A percentile compares a stretch with the other conserved stretches of the same genome.
phyloP scores from a whole-genome alignment of 2,329 filamentous ascomycete genomes.

The Exophiala spinifera region DNA sequence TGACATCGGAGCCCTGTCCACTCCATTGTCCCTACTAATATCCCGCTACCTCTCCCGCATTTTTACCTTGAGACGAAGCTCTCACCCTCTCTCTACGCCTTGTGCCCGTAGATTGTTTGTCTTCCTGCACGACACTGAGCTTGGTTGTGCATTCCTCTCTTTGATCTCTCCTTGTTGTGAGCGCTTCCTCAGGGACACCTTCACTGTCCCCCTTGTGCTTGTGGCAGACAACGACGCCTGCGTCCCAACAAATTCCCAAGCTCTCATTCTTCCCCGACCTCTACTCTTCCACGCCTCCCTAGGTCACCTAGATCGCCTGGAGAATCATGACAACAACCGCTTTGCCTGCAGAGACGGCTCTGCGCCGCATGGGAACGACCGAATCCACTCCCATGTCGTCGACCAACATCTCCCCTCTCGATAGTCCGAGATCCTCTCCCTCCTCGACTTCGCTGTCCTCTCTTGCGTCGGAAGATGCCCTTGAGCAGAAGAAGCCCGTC shows the following conservation, averaged over 20 bases:
- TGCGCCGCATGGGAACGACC: constrained; percentile 52
- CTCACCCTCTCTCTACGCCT: neutral
- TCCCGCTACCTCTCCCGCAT: neutral
- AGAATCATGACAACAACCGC: constrained; percentile 53
- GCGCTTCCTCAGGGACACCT: neutral
- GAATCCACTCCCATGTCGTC: constrained; percentile 57
- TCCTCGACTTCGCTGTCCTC: constrained; percentile 94
- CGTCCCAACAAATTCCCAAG: constrained; percentile 1
- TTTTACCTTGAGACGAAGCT: neutral
- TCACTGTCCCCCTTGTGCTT: neutral
- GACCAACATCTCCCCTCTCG: constrained; percentile 53
- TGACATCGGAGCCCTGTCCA: neutral
- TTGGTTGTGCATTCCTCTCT: neutral
- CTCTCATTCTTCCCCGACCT: neutral
- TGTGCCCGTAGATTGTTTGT: neutral
- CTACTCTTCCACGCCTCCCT: neutral
- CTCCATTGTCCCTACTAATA: neutral
- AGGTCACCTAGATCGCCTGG: neutral
- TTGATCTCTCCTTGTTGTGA: neutral
- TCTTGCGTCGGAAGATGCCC: constrained; percentile 65
- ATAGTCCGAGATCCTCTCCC: constrained; percentile 61
- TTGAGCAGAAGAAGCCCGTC: constrained; percentile 41
- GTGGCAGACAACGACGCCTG: neutral
- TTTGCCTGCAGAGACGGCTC: constrained; percentile 46
- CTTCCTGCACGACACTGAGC: neutral